Evolutionary conservation across 2,329 filamentous ascomycete species (phyloP), one percentile per base, ranked within the genome.

Genomic region (Rutstroemia sp.): DNA sequence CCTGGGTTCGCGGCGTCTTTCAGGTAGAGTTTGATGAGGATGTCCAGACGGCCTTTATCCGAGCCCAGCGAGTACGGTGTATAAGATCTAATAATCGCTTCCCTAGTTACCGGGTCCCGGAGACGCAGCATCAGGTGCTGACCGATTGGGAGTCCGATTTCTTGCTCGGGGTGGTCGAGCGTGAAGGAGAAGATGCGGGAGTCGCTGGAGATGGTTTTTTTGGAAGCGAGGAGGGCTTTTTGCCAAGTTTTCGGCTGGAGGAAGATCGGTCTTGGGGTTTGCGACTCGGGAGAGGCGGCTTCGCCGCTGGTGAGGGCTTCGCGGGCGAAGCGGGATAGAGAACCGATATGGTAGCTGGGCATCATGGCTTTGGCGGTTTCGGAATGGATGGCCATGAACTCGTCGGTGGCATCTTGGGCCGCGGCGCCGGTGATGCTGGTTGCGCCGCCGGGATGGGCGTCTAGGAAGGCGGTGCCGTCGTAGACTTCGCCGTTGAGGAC

Each of bases 321-420:
- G 5, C 76, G 75, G 1, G 84, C 81, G 19, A 75, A 75, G 61
- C 82, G 74, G 63, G 88, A 82, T 12, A 96, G 78, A 0, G 83
- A 83, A 51, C 92, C 92, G 61, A 96, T 84, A 70, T 96, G 91
- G 67, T 95, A 95, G 46, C 79, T 72, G 10, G 81, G 79, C 86
- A 96, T 91, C 90, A 95, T 95, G 17, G 78, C 80, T 73, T 95
- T 96, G 36, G 92, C 92, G 16, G 88, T 95, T 73, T 96, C 91
- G 69, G 87, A 92, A 92, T 89, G 91, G 65, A 96, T 96, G 14
- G 88, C 87, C 73, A 95, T 81, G 69, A 96, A 96, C 63, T 96
- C 92, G 65, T 96, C 92, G 0, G 87, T 88, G 9, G 82, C 82
- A 70, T 96, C 91, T 65, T 88, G 76, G 0, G 85, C 90, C n/a